Conservation (phyloP, 2,329 filamentous ascomycete species). For the Byssothecium circinans region DNA sequence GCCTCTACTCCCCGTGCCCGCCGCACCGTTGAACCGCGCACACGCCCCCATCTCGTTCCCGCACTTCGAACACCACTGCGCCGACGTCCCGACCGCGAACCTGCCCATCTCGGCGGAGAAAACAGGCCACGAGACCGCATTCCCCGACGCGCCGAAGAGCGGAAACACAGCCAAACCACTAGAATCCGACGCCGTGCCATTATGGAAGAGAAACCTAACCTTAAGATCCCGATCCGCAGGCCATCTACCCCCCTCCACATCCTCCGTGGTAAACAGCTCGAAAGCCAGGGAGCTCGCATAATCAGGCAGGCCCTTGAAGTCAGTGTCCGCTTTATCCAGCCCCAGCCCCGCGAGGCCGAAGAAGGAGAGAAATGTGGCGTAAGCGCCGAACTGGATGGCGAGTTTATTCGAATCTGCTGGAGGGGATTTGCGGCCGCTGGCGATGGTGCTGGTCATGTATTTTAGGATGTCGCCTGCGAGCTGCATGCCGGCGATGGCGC, state of each 20-base stretch:
- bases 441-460: conserved; percentile 50
- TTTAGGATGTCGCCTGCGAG: conserved; percentile 51
- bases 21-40: conserved; percentile 47
- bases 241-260: conserved; percentile 44
- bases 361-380: conserved; percentile 63
- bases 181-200: conserved; percentile 56
- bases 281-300: conserved; percentile 83
- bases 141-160: conserved; percentile 60
- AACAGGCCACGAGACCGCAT: conserved; percentile 65
- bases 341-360: conserved; percentile 61
- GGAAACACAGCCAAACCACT: conserved; percentile 58
- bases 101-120: conserved; percentile 66
- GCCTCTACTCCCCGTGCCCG: conserved; percentile 17
- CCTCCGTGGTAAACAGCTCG: conserved; percentile 62
- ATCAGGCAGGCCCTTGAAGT: conserved; percentile 78
- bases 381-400: conserved; percentile 63
- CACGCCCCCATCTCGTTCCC: conserved; percentile 72
- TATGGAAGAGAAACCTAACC: conserved; percentile 65
- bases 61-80: conserved; percentile 74
- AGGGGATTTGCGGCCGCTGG: conserved; percentile 19
- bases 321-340: conserved; percentile 51
- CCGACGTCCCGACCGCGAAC: conserved; percentile 66
- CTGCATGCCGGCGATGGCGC: conserved; percentile 52
- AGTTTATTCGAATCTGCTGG: conserved; percentile 49
- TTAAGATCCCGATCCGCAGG: conserved; percentile 54